phyloP scores from a whole-genome alignment of 768 basidiomycete species.

The Clavulina sp. region DNA sequence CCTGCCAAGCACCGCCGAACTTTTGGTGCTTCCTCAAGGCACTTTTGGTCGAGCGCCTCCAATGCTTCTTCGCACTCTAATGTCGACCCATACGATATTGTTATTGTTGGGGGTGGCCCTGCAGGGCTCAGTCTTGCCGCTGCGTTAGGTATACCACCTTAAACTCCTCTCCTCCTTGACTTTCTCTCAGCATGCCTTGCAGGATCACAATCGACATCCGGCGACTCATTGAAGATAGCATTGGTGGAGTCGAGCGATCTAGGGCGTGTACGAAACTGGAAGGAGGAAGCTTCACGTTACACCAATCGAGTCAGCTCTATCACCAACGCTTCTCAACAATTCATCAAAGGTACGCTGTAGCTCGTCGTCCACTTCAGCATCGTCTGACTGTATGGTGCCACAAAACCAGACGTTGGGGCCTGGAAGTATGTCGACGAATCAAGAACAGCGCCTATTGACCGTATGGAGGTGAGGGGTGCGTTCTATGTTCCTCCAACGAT shows the following conservation, averaged over 20 bases:
- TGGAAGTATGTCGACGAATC: slow-evolving; percentile 58
- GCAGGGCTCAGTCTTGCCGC: slow-evolving; percentile 79
- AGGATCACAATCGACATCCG: slow-evolving; percentile 38
- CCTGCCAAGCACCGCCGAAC: too few relatives aligned
- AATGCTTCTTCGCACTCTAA: too few relatives aligned
- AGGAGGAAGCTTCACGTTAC: slow-evolving; percentile 31
- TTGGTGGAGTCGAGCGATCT: slow-evolving; percentile 75
- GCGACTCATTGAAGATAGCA: slow-evolving; percentile 41
- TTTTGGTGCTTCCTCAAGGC: too few relatives aligned
- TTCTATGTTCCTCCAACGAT: background rate
- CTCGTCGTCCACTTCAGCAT: slow-evolving; percentile 4
- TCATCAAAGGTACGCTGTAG: slow-evolving; percentile 40
- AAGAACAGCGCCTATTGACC: slow-evolving; percentile 56
- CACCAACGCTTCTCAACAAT: slow-evolving; percentile 51
- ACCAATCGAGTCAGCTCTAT: slow-evolving; percentile 81
- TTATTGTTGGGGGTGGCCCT: slow-evolving; percentile 90
- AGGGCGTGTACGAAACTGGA: slow-evolving; percentile 50
- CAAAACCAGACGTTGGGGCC: slow-evolving; percentile 47
- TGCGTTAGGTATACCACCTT: slow-evolving; percentile 46
- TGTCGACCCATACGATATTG: slow-evolving; percentile 42
- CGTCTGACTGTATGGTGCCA: background rate
- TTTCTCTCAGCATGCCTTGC: background rate
- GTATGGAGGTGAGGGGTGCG: slow-evolving; percentile 56
- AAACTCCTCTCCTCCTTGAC: background rate
- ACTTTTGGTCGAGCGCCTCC: too few relatives aligned